Evolutionary conservation across 441 rosid genomes (phyloP).

Genomic region (Omphalea diandra): DNA sequence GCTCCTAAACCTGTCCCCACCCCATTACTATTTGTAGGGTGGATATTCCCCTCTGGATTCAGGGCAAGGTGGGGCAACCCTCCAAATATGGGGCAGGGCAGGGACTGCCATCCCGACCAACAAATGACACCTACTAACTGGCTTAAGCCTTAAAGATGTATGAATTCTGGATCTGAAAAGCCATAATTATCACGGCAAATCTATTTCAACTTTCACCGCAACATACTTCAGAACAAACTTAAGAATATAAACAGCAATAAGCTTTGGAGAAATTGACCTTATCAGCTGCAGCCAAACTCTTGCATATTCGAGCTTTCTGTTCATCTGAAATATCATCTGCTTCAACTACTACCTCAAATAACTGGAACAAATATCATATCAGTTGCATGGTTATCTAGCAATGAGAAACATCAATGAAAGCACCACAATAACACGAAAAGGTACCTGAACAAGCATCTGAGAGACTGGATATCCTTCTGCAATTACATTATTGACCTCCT

Average conservation of each 20-base stretch:
- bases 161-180: neutral
- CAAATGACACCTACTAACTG: neutral
- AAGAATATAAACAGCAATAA: constrained; percentile 1
- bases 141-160: constrained; percentile 5
- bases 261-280: constrained; percentile 52
- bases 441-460: constrained; percentile 84
- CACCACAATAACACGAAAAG: constrained; percentile 12
- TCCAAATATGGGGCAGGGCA: too few relatives aligned
- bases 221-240: neutral
- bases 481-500: constrained; percentile 72
- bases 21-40: too few relatives aligned
- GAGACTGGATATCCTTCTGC: constrained; percentile 95
- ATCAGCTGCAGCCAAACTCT: constrained; percentile 70
- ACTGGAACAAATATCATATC: constrained; percentile 41
- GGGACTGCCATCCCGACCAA: too few relatives aligned
- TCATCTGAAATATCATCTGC: constrained; percentile 80
- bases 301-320: constrained; percentile 91
- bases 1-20: too few relatives aligned
- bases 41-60: too few relatives aligned
- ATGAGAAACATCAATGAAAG: neutral
- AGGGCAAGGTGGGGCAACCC: too few relatives aligned
- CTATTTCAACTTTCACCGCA: neutral
- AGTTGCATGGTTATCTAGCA: constrained; percentile 12
- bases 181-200: neutral
- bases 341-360: constrained; percentile 65